Conservation (phyloP, 2,329 filamentous ascomycete species). For the Myriosclerotinia curreyana region DNA sequence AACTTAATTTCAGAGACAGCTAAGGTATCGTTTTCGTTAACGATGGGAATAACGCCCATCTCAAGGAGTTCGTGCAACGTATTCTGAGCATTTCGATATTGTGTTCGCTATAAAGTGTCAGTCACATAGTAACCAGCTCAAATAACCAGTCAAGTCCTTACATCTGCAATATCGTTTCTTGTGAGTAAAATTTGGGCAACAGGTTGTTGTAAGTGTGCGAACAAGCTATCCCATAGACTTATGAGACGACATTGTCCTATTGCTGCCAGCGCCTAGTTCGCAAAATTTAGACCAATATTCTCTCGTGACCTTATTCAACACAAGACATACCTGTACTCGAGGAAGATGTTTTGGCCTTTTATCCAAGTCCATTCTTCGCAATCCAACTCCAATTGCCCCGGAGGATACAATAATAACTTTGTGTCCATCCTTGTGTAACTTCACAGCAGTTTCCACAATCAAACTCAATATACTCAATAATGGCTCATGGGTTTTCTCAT, state of each 20-base stretch:
- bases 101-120: constrained; percentile 59
- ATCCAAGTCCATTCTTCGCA: constrained; percentile 84
- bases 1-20: constrained; percentile 99
- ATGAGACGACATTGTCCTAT: constrained; percentile 96
- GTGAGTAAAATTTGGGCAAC: constrained; percentile 94
- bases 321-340: constrained; percentile 65
- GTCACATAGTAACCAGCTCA: constrained; percentile 24
- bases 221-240: constrained; percentile 91
- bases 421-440: constrained; percentile 85
- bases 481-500: constrained; percentile 92
- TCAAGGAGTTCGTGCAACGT: constrained; percentile 86
- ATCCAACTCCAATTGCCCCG: constrained; percentile 89
- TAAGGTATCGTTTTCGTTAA: constrained; percentile 97
- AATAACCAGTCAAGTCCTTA: constrained; percentile 43
- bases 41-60: constrained; percentile 96
- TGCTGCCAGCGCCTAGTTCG: constrained; percentile 74
- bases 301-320: background rate
- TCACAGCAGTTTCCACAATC: constrained; percentile 91
- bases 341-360: constrained; percentile 87
- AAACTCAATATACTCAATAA: constrained; percentile 84
- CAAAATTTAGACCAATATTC: background rate
- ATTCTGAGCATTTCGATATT: constrained; percentile 96
- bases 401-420: constrained; percentile 95
- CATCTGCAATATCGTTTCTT: constrained; percentile 92
- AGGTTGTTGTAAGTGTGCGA: constrained; percentile 81